Percentiles rank a stretch among this genome's conserved stretches.
phyloP scores from a whole-genome alignment of 2,329 filamentous ascomycete species.

The Ophiocordyceps camponoti-leonardi region DNA sequence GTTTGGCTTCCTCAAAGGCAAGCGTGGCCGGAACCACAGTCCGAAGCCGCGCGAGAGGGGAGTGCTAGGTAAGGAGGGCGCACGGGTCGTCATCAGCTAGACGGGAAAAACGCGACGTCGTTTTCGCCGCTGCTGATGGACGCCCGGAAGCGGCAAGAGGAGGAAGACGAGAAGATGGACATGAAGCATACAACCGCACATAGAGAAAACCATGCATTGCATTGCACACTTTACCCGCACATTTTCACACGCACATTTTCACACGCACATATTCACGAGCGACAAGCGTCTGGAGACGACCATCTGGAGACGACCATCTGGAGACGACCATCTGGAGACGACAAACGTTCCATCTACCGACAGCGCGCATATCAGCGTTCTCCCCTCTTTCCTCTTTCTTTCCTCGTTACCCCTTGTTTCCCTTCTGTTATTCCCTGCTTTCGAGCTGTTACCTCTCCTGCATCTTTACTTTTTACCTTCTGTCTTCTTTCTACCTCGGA shows the following conservation, averaged over 20 bases:
- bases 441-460: background rate
- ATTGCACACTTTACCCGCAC: background rate
- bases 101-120: too few relatives aligned
- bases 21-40: constrained; percentile 78
- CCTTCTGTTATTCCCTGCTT: background rate
- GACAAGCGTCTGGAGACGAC: background rate
- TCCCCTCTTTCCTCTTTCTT: background rate
- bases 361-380: background rate
- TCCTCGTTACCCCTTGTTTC: background rate
- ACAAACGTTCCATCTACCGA: background rate
- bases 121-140: background rate
- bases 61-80: constrained; percentile 87
- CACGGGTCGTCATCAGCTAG: constrained; percentile 61
- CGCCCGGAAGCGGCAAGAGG: background rate
- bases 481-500: background rate
- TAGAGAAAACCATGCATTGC: too few relatives aligned
- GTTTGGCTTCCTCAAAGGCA: constrained; percentile 76
- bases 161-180: background rate
- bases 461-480: background rate
- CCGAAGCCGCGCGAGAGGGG: constrained; percentile 90
- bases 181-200: background rate
- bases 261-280: background rate
- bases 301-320: background rate
- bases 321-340: background rate
- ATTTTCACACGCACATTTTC: background rate